Evolutionary conservation across 2,329 filamentous ascomycete species (phyloP), one percentile per base, ranked within the genome.

Genomic region (Capronia americana): DNA sequence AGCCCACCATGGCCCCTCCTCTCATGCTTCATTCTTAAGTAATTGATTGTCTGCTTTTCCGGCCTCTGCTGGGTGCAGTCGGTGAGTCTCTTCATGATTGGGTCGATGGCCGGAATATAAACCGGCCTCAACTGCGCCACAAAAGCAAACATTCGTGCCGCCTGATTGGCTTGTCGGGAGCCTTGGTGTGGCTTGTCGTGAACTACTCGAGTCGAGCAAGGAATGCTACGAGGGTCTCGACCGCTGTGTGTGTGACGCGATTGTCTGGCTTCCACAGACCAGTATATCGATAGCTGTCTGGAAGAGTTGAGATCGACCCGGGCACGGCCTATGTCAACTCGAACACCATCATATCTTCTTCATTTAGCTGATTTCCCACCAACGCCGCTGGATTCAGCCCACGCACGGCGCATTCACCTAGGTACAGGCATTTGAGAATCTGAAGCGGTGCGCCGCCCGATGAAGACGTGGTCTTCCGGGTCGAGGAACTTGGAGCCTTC

Each of bases 1-100:
- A 66, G 70, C 68, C 68, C 70, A 71, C 70, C 66, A 11, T 1
- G 10, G 24, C 61, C 67, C 66, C 67, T 61, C 63, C 64, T 53
- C 48, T 54, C 55, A 50, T 34, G 20, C 53, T 32, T 68, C 64
- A 61, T 64, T 44, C 50, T 69, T 67, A 63, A 63, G 68, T 65
- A 70, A 65, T 65, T 46, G 51, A 60, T 67, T 69, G 53, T 55
- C 53, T 55, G 11, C 7, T 20, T 23, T 55, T 55, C 53, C 53
- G 53, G 53, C 53, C 53, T 55, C 53, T 55, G 50, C 50, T 64
- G 51, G 61, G 61, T 63, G 63, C 66, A 66, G 62, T 57, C 48
- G 63, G 66, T 62, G 63, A 44, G 38, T 44, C 38, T 44, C 17
- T 6, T n/a, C 54, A 62, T 63, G 59, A 68, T 68, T 68, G 63